Conservation (phyloP, 2,329 filamentous ascomycete species). For the Aspergillus candidus region DNA sequence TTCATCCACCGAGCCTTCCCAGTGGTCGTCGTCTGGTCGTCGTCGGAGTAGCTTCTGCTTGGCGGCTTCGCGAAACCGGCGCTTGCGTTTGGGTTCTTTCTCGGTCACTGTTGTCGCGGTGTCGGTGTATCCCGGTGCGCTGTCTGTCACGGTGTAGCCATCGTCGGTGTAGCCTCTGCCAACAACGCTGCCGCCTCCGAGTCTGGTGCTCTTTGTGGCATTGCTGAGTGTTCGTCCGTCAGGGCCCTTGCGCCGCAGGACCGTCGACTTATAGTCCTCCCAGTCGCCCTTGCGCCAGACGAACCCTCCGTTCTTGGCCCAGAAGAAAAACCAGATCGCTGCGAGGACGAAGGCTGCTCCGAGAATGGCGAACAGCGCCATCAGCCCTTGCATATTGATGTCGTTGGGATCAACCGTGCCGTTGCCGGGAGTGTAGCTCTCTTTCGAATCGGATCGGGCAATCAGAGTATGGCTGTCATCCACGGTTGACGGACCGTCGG, state of each 20-base stretch:
- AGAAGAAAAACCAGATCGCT: conserved; percentile 97
- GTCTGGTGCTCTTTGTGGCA: conserved; percentile 71
- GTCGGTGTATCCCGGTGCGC: conserved; percentile 30
- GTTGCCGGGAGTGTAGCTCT: conserved; percentile 23
- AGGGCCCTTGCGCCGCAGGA: conserved; percentile 78
- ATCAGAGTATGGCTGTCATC: conserved; percentile 23
- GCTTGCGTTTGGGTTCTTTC: conserved; percentile 25
- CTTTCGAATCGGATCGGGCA: conserved; percentile 21
- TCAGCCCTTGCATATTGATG: conserved; percentile 57
- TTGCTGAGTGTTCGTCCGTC: conserved; percentile 81
- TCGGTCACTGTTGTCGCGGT: conserved; percentile 39
- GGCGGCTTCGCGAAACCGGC: conserved; percentile 33
- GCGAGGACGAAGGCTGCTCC: conserved; percentile 67
- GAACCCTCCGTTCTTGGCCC: conserved; percentile 94
- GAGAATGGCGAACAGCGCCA: conserved; percentile 80
- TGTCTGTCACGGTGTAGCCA: conserved; percentile 45
- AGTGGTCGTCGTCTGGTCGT: conserved; percentile 41
- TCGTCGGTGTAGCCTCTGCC: conserved; percentile 60
- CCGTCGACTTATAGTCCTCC: conserved; percentile 97
- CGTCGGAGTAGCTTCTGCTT: conserved; percentile 33
- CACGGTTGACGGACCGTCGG: conserved; percentile 10
- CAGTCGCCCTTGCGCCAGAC: conserved; percentile 79
- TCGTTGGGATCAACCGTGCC: conserved; percentile 36
- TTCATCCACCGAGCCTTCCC: conserved; percentile 57
- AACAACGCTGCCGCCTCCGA: conserved; percentile 79